Evolutionary conservation across 306 rosid species (phyloP).

Genomic region (Lotus japonicus): DNA sequence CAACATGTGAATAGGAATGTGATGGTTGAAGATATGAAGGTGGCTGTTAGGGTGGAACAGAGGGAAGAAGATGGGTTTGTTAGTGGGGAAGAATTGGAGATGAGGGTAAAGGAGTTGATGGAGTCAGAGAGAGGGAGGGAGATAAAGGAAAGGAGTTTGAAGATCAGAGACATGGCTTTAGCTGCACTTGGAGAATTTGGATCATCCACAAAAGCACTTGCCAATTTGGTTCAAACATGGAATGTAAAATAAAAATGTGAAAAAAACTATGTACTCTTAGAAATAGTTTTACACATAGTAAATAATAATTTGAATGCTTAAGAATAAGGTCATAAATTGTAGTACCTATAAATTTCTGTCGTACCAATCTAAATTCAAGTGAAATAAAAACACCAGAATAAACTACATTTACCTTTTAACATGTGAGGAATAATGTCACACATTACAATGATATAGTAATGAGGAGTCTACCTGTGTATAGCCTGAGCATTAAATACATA

Average conservation of each 20-base stretch:
- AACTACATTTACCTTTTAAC: slow-evolving; percentile 27
- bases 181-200: slow-evolving; percentile 20
- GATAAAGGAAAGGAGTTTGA: slow-evolving; percentile 6
- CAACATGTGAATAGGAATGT: slow-evolving; percentile 31
- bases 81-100: slow-evolving; percentile 21
- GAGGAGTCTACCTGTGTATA: slow-evolving; percentile 24
- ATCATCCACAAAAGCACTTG: slow-evolving; percentile 20
- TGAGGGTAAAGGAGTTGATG: slow-evolving; percentile 17
- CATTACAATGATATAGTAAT: slow-evolving; percentile 15
- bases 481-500: slow-evolving; percentile 22
- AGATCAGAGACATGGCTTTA: slow-evolving; percentile 5
- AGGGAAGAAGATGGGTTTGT: slow-evolving; percentile 22
- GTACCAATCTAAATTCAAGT: too few relatives aligned
- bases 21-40: slow-evolving; percentile 27
- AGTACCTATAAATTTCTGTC: too few relatives aligned
- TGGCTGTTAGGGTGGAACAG: slow-evolving; percentile 22
- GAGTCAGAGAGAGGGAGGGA: slow-evolving; percentile 4
- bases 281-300: too few relatives aligned
- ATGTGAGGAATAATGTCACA: slow-evolving; percentile 21
- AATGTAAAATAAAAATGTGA: too few relatives aligned
- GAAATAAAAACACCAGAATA: background rate
- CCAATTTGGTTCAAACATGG: slow-evolving; percentile 26
- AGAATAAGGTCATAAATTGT: too few relatives aligned
- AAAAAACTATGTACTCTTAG: too few relatives aligned
- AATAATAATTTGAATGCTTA: too few relatives aligned